Conservation (phyloP, 352 stramenopile genomes). For the Phytophthora melonis region DNA sequence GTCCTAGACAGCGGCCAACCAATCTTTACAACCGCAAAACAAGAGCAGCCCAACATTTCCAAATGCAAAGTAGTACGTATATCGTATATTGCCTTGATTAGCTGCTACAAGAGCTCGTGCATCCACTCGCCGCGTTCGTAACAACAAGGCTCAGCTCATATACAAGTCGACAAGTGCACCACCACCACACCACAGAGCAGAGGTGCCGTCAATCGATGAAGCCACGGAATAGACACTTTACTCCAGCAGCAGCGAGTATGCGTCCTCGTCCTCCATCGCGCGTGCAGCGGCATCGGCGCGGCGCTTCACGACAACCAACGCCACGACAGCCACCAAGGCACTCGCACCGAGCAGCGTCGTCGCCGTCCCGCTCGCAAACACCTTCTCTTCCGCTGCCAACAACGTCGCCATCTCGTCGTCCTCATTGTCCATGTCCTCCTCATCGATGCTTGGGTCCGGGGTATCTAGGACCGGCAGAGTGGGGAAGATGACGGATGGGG, state of each 20-base stretch:
- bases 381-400: conserved; percentile 1
- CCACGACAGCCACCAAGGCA: not conserved
- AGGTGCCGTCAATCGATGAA: no score
- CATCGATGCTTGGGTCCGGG: no score
- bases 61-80: not conserved
- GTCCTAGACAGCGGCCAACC: no score
- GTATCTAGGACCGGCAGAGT: no score
- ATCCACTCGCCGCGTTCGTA: no score
- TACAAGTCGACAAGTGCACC: not conserved
- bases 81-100: not conserved
- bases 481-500: no score
- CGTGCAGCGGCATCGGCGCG: not conserved
- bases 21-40: no score
- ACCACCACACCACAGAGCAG: no score
- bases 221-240: conserved; percentile 32
- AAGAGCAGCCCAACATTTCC: not conserved
- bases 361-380: not conserved
- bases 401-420: no score
- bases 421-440: no score
- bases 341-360: conserved; percentile 49
- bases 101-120: not conserved
- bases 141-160: not conserved
- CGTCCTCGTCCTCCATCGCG: conserved; percentile 38
- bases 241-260: conserved; percentile 67
- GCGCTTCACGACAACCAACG: not conserved